Conservation (phyloP, 768 basidiomycete genomes). For the Cytidiella melzeri region DNA sequence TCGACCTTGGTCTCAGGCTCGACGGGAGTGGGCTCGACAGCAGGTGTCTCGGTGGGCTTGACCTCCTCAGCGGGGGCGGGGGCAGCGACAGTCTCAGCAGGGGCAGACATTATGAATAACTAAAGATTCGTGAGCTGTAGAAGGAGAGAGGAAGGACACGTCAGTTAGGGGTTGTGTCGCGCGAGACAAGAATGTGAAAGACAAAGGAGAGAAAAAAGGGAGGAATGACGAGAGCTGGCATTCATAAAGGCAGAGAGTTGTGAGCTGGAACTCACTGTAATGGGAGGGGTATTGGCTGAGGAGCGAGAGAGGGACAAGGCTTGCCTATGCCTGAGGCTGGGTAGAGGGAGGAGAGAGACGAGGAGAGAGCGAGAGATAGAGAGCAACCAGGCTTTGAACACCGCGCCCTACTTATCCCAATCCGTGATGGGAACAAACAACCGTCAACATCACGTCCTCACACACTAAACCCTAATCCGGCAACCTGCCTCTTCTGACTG, state of each 20-base stretch:
- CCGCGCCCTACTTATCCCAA: constrained; percentile 33
- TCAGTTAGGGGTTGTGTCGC: constrained; percentile 5
- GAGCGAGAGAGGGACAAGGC: constrained; percentile 55
- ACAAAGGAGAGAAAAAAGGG: constrained; percentile 4
- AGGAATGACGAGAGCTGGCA: constrained; percentile 2
- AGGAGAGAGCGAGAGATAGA: constrained; percentile 31
- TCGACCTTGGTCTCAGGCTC: constrained; percentile 38
- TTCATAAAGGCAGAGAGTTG: not conserved
- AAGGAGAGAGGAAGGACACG: constrained; percentile 12
- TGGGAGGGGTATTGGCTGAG: constrained; percentile 41
- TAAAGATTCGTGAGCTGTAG: constrained; percentile 49
- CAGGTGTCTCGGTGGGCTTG: constrained; percentile 40
- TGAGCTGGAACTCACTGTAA: constrained; percentile 34
- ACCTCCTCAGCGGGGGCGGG: constrained; percentile 45
- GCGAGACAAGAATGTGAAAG: constrained; percentile 13
- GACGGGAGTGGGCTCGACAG: constrained; percentile 23
- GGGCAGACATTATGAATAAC: constrained; percentile 72
- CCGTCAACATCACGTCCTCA: constrained; percentile 18
- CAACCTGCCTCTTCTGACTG: no score
- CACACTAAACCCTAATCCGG: constrained; percentile 9
- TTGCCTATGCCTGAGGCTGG: constrained; percentile 24
- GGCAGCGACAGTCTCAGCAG: constrained; percentile 46
- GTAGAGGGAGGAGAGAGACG: constrained; percentile 25
- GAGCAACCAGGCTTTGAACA: constrained; percentile 21
- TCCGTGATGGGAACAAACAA: constrained; percentile 30